Percentiles rank a stretch among this genome's conserved stretches.
These are phyloP conservation scores for Fusarium devonianum DNA, from an alignment of 2,329 filamentous ascomycete genomes.

Conservation along the genomic window DNA sequence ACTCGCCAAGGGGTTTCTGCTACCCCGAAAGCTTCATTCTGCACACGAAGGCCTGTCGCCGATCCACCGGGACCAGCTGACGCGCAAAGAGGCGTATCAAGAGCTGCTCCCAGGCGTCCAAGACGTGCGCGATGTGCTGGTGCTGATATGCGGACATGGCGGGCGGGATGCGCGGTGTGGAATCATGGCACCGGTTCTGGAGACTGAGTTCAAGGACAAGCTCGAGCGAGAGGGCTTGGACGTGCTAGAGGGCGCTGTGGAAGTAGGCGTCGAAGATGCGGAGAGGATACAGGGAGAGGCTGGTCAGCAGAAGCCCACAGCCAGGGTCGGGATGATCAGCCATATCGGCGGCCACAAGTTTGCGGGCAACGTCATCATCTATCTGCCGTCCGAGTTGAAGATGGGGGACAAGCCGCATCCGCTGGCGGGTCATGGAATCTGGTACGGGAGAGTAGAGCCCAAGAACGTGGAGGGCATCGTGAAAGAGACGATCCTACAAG, in stretches of 20 bases:
- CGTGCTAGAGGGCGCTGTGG: constrained; percentile 56
- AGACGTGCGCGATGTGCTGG: constrained; percentile 71
- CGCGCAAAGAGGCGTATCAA: constrained; percentile 60
- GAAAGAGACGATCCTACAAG: constrained; percentile 71
- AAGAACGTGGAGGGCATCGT: constrained; percentile 79
- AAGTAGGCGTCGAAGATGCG: constrained; percentile 36
- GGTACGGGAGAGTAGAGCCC: constrained; percentile 82
- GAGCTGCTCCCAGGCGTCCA: constrained; percentile 63
- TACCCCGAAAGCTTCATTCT: constrained; percentile 68
- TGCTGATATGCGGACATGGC: constrained; percentile 89
- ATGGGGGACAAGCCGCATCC: constrained; percentile 58
- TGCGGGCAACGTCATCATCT: constrained; percentile 84
- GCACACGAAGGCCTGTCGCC: constrained; percentile 67
- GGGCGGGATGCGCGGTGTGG: constrained; percentile 85
- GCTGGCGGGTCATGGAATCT: constrained; percentile 75
- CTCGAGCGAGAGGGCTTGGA: constrained; percentile 58
- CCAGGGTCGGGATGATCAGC: constrained; percentile 73
- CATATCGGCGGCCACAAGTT: constrained; percentile 88
- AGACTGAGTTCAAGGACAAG: constrained; percentile 71
- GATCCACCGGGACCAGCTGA: constrained; percentile 61
- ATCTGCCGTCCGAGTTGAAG: constrained; percentile 67
- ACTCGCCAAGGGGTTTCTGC: constrained; percentile 70
- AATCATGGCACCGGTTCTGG: constrained; percentile 75
- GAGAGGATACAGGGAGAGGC: constrained; percentile 32
- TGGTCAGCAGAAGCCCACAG: constrained; percentile 46